phyloP scores from a whole-genome alignment of 1,284 basidiomycete species.

The Leucoagaricus sp. region DNA sequence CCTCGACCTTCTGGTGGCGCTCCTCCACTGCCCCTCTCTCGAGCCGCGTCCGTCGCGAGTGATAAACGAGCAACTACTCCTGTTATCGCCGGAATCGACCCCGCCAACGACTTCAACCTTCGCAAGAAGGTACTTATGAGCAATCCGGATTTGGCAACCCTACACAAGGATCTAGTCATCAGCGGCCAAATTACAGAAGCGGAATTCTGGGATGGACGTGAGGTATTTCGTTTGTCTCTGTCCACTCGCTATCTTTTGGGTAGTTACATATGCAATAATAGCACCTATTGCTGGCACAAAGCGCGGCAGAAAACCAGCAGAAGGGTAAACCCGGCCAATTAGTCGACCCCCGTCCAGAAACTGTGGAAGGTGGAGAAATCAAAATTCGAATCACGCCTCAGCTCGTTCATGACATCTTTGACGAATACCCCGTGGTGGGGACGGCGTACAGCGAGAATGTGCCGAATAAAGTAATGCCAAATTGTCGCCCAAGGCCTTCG shows the following conservation, averaged over 20 bases:
- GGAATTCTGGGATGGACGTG: slow-evolving; percentile 95
- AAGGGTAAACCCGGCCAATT: slow-evolving; percentile 85
- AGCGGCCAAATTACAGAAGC: slow-evolving; percentile 83
- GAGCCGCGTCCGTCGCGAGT: slow-evolving; percentile 62
- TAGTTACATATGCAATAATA: slow-evolving; percentile 28
- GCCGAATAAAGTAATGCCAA: slow-evolving; percentile 66
- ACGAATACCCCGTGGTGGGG: slow-evolving; percentile 94
- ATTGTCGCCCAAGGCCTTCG: slow-evolving; percentile 15
- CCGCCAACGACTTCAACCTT: slow-evolving; percentile 66
- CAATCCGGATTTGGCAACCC: slow-evolving; percentile 71
- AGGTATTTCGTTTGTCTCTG: slow-evolving; percentile 50
- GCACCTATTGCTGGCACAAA: slow-evolving; percentile 73
- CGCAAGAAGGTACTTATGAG: slow-evolving; percentile 80
- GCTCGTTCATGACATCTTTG: slow-evolving; percentile 93
- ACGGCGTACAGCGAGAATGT: slow-evolving; percentile 94
- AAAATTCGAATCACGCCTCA: slow-evolving; percentile 93
- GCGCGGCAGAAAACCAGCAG: slow-evolving; percentile 72
- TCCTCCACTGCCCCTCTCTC: slow-evolving; percentile 33
- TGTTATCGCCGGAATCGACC: slow-evolving; percentile 57
- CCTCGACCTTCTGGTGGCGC: slow-evolving; percentile 40
- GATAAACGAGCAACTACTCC: slow-evolving; percentile 49
- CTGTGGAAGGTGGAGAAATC: slow-evolving; percentile 77
- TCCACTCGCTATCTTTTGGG: slow-evolving; percentile 15
- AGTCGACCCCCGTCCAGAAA: slow-evolving; percentile 87
- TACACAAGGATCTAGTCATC: slow-evolving; percentile 88